phyloP scores from a whole-genome alignment of 768 basidiomycete genomes.

The Agaricus sinodeliciosus region DNA sequence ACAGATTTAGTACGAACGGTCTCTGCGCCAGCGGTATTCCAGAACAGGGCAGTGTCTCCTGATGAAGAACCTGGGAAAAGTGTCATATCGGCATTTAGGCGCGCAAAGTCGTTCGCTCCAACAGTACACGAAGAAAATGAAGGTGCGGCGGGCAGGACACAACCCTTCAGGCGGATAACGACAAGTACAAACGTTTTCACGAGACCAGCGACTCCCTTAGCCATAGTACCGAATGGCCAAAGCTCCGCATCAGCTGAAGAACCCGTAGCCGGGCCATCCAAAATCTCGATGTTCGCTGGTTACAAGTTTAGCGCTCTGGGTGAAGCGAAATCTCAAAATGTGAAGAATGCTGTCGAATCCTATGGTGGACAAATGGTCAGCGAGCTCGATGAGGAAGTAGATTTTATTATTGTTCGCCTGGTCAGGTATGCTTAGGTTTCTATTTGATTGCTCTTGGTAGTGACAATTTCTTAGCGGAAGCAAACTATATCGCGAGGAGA shows the following conservation, averaged over 20 bases:
- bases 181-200: conserved; percentile 13
- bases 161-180: conserved; percentile 42
- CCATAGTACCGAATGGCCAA: conserved; percentile 13
- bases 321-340: conserved; percentile 53
- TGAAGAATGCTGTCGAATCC: conserved; percentile 53
- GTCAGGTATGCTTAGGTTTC: conserved; percentile 46
- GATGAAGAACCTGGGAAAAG: conserved; percentile 18
- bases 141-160: conserved; percentile 17
- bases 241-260: conserved; percentile 14
- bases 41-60: conserved; percentile 4
- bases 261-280: conserved; percentile 7
- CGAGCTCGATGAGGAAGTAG: conserved; percentile 42
- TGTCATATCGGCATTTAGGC: conserved; percentile 54
- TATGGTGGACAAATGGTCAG: conserved; percentile 46
- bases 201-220: neutral
- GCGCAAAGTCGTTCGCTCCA: conserved; percentile 61
- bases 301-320: conserved; percentile 55
- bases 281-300: conserved; percentile 38
- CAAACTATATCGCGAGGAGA: conserved; percentile 54
- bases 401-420: conserved; percentile 66
- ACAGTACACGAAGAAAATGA: conserved; percentile 16
- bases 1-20: conserved; percentile 57
- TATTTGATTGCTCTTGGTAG: neutral
- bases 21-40: conserved; percentile 12
- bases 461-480: conserved; percentile 48